Conservation (phyloP, 139 green algal species). For the Medakamo hakoo region DNA sequence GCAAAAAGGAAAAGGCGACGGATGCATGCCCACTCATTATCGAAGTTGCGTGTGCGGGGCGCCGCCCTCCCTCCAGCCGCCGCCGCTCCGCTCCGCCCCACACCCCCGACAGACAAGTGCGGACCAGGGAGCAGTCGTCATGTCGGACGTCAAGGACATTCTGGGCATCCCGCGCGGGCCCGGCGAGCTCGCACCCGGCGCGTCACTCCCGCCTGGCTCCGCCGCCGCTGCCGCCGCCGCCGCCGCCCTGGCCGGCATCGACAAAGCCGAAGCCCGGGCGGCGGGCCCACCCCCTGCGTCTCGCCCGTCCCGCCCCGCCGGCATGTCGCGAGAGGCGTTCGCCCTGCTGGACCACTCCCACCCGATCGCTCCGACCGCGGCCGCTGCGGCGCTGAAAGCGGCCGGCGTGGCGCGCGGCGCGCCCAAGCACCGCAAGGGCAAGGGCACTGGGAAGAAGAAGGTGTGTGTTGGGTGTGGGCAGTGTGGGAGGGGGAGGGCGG, state of each 20-base stretch:
- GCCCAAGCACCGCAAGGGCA: neutral
- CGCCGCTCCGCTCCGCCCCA: too few species aligned
- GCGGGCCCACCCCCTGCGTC: neutral
- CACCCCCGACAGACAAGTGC: too few species aligned
- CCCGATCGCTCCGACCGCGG: neutral
- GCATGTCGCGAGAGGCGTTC: slow-evolving; percentile 73
- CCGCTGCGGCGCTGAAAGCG: neutral
- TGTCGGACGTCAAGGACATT: slow-evolving; percentile 70
- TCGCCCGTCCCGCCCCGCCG: slow-evolving; percentile 1
- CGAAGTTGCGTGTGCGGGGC: too few species aligned
- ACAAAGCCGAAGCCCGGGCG: neutral
- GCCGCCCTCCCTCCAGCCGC: too few species aligned
- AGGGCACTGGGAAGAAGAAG: neutral
- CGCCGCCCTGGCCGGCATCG: neutral
- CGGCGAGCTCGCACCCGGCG: slow-evolving; percentile 6
- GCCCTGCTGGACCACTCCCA: slow-evolving; percentile 50
- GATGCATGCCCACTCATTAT: too few species aligned
- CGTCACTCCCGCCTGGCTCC: neutral
- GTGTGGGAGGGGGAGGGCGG: too few species aligned
- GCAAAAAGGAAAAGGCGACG: neutral
- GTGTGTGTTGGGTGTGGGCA: neutral
- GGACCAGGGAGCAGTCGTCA: too few species aligned
- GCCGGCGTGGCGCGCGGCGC: neutral
- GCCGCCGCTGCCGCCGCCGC: slow-evolving; percentile 3
- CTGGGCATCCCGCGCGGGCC: slow-evolving; percentile 43